These are phyloP conservation scores for Ambrosia hybrid DNA, from an alignment of 140 eudicot genomes.

Conservation along the genomic window DNA sequence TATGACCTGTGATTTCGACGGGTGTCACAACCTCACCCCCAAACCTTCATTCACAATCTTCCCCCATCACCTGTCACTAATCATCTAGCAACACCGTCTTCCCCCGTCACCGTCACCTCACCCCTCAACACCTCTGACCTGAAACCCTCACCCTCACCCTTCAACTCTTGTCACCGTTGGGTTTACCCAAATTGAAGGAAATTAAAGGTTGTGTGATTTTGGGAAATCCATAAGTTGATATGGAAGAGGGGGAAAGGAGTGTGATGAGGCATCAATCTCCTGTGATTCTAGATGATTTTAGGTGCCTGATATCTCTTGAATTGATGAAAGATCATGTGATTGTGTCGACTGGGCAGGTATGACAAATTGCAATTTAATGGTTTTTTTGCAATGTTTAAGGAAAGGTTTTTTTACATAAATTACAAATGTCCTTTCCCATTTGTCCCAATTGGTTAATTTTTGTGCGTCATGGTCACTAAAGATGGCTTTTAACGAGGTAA, in stretches of 20 bases:
- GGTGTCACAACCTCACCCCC: no score
- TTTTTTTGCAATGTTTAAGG: slow-evolving; percentile 1
- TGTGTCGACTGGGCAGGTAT: slow-evolving; percentile 97
- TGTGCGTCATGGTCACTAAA: no score
- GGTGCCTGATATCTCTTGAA: slow-evolving; percentile 96
- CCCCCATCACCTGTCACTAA: no score
- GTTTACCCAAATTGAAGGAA: slow-evolving; percentile 36
- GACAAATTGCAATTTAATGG: background rate
- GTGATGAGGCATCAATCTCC: slow-evolving; percentile 85
- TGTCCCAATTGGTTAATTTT: no score
- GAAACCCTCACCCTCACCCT: no score
- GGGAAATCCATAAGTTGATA: slow-evolving; percentile 55
- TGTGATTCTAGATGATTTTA: slow-evolving; percentile 91
- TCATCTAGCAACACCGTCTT: no score
- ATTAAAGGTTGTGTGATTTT: slow-evolving; percentile 62
- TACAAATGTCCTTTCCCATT: background rate
- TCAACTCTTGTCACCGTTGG: no score
- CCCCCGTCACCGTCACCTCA: no score
- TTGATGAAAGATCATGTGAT: slow-evolving; percentile 98
- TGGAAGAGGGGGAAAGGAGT: slow-evolving; percentile 54
- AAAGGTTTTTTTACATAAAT: background rate
- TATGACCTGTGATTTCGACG: no score
- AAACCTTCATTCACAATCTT: no score
- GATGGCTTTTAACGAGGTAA: no score
- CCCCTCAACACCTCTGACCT: no score